Evolutionary conservation across 1,284 basidiomycete species (phyloP).

Genomic region (Taiwanofungus camphoratus): DNA sequence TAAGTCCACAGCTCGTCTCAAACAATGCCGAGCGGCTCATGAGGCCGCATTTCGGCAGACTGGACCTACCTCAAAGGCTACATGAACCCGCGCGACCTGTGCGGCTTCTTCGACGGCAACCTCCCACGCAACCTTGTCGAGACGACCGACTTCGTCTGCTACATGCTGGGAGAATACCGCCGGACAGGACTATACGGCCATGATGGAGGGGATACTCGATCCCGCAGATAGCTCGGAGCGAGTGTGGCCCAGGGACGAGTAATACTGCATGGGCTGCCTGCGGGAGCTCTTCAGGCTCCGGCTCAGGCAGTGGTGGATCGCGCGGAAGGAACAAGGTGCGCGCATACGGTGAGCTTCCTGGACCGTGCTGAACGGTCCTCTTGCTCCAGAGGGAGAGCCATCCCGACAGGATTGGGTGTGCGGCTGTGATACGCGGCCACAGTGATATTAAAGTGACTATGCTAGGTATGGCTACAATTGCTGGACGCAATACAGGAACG

Average conservation of each 20-base stretch:
- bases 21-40: too few species aligned
- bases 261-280: conserved; percentile 26
- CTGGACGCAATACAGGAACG: conserved; percentile 25
- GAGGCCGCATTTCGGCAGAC: conserved; percentile 14
- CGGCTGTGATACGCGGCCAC: background rate
- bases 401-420: too few species aligned
- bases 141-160: background rate
- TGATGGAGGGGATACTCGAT: conserved; percentile 17
- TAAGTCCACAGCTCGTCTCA: too few species aligned
- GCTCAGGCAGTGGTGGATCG: conserved; percentile 23
- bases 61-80: conserved; percentile 17
- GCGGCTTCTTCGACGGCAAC: conserved; percentile 13
- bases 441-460: background rate
- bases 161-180: background rate
- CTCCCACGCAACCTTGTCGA: conserved; percentile 16
- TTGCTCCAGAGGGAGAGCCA: too few species aligned
- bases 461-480: conserved; percentile 28
- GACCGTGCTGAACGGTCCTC: too few species aligned
- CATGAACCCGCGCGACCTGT: conserved; percentile 4
- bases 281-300: conserved; percentile 16
- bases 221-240: conserved; percentile 8
- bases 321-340: conserved; percentile 18
- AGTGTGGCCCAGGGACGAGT: conserved; percentile 21
- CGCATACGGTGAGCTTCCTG: background rate
- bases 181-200: background rate